Percentiles rank a stretch among this genome's conserved stretches.
Conservation (phyloP, 192 early-diverging fungal species). For the Oehlia diaphana region DNA sequence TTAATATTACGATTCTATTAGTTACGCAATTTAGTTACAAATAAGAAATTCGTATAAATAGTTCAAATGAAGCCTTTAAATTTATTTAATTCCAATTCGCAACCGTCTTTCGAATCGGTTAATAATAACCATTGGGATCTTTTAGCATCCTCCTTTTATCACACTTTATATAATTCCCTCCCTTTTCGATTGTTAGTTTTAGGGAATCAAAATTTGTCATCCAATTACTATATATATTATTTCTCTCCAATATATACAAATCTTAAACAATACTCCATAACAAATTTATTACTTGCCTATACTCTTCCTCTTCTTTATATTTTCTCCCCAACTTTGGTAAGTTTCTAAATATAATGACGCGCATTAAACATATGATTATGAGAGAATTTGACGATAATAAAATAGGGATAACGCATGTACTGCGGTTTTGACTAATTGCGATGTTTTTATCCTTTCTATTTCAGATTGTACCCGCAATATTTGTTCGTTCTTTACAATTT, state of each 20-base stretch:
- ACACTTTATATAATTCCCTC: conserved; percentile 23
- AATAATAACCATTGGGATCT: conserved; percentile 27
- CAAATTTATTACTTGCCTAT: conserved; percentile 23
- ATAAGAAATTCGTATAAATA: not conserved
- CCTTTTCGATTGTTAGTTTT: conserved; percentile 26
- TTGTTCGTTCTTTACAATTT: conserved; percentile 20
- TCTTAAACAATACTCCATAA: conserved; percentile 23
- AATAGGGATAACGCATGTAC: not conserved
- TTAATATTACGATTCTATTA: not conserved
- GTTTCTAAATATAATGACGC: not conserved
- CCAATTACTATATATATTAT: conserved; percentile 29
- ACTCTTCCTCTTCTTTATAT: conserved; percentile 24
- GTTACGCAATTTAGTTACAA: not conserved
- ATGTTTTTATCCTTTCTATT: not conserved
- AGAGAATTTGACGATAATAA: not conserved
- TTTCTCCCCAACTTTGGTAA: conserved; percentile 28
- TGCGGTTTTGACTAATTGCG: not conserved
- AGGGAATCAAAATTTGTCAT: conserved; percentile 20
- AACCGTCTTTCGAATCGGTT: conserved; percentile 20
- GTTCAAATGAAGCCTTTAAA: conserved; percentile 23
- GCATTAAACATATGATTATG: not conserved
- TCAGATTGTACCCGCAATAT: conserved; percentile 24
- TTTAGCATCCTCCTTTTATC: conserved; percentile 22
- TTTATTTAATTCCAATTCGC: conserved; percentile 20
- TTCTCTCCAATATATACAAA: conserved; percentile 26